Evolutionary conservation across 2,329 filamentous ascomycete genomes (phyloP), one percentile per base, ranked within the genome.

Genomic region (Ascochyta koolunga): DNA sequence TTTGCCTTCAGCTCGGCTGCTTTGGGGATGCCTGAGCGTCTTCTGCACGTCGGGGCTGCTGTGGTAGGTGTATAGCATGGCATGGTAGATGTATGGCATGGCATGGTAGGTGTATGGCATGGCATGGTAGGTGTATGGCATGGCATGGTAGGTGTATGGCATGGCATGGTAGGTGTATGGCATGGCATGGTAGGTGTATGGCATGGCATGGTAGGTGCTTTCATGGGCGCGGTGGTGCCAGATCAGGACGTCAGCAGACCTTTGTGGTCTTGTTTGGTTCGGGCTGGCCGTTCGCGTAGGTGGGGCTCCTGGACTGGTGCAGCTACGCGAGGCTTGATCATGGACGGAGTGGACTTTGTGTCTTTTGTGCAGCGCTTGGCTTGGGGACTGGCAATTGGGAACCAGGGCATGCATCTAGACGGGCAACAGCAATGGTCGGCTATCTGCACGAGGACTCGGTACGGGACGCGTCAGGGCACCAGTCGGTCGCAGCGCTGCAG

Each of bases 291-390:
- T 50, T 45, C 51, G 51, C 40, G 36, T 45, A 41, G 45, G 37
- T 50, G 46, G 22, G 29, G 44, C 36, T 41, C 39, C 49, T 29
- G 39, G 33, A 19, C 39, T 35, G 33, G 44, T 39, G 31, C 40
- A 49, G 51, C 51, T 40, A 50, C 51, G 46, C 36, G 45, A 54
- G 51, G 45, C 36, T 54, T 46, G 36, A 41, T 33, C 5, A 11
- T 8, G 31, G 21, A 40, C 49, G 42, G 22, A 27, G n/a, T 8
- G 3, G 22, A 24, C 27, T 42, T 46, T 43, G 50, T 24, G 46
- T 54, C 35, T 57, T 61, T 54, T 32, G 56, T 61, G 53, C 59
- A 48, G 55, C 54, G 61, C 39, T 48, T 42, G 57, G 59, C 36
- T 49, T 38, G 31, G 39, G 21, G 40, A 15, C 32, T 49, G 40